Percentiles rank a stretch among this genome's conserved stretches.
phyloP scores from a whole-genome alignment of 768 basidiomycete species.

The Coprinopsis marcescibilis region DNA sequence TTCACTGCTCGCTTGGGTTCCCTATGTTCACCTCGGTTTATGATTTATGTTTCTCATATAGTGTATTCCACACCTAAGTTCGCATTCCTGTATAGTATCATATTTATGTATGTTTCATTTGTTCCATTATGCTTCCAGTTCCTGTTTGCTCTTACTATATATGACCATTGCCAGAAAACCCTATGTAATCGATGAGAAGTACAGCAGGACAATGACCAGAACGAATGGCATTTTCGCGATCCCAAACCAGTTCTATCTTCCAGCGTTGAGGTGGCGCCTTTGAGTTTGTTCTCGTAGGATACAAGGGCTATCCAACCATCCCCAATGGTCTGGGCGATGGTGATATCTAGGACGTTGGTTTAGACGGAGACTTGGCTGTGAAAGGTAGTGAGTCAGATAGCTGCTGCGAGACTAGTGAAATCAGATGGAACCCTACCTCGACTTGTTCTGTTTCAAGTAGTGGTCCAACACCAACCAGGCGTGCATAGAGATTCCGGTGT shows the following conservation, averaged over 20 bases:
- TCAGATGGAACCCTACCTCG: constrained; percentile 49
- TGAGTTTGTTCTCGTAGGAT: constrained; percentile 72
- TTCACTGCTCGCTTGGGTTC: no score
- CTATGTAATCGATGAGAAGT: no score
- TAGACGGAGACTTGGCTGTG: constrained; percentile 65
- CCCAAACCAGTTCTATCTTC: constrained; percentile 62
- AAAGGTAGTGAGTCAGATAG: constrained; percentile 5
- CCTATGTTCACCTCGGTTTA: no score
- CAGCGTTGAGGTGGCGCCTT: constrained; percentile 76
- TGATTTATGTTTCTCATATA: no score
- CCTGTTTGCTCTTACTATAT: no score
- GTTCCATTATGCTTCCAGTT: no score
- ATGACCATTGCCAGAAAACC: no score
- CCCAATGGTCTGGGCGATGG: constrained; percentile 44
- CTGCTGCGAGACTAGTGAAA: neutral
- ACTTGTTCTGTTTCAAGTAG: constrained; percentile 55
- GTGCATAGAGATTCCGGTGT: constrained; percentile 59
- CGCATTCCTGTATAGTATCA: no score
- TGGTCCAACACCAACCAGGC: constrained; percentile 65
- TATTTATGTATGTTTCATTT: no score
- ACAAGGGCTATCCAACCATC: constrained; percentile 56
- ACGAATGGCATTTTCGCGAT: constrained; percentile 40
- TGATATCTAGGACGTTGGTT: constrained; percentile 68
- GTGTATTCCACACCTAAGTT: no score
- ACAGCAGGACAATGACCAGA: no score